Base-by-base conservation (phyloP, 2,329 filamentous ascomycete genomes). In the Colletotrichum limetticola region DNA sequence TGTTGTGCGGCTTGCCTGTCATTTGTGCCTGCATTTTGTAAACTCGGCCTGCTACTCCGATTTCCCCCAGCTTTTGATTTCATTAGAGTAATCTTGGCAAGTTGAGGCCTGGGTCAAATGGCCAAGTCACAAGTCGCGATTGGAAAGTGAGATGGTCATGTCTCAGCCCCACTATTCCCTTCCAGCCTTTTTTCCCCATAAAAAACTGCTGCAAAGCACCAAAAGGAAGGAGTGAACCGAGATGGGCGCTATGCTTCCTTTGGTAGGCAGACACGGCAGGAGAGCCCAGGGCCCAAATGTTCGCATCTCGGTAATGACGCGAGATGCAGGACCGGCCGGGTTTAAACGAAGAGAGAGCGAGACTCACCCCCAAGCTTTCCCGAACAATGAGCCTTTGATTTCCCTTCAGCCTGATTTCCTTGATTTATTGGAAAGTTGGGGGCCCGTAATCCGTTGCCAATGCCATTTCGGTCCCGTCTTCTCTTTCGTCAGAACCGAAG, bases 241-340 rank as follows among this genome's bases (percentile, higher is more conserved):
- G 16, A 46, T 46, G 16, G 42, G 42, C 42, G 42, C 42, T 49
- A 49, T 19, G 42, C 42, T 49, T 19, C 42, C 42, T 49, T 49
- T 19, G 42, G 16, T 49, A 49, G 19, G 42, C 42, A 49, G 42
- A 49, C 42, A 49, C 42, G 42, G 42, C 42, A 49, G 42, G 42
- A 49, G 37, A 16, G 37, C 16, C 37, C 37, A 42, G 37, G 37
- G 14, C 42, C 42, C 42, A n/a, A 49, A 49, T 4, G 19, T 49
- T 49, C 42, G 42, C 42, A 49, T 49, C 60, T 63, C 60, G 60
- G 60, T 63, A 63, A 63, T 63, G 60, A 63, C 60, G 60, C 60
- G 26, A 53, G 60, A 37, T 63, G 60, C 26, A 63, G 60, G 60
- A 52, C 26, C 60, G 28, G 60, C 26, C 60, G 60, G 60, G 42